phyloP scores from a whole-genome alignment of 257 asterid species.

The Echites panduratus region DNA sequence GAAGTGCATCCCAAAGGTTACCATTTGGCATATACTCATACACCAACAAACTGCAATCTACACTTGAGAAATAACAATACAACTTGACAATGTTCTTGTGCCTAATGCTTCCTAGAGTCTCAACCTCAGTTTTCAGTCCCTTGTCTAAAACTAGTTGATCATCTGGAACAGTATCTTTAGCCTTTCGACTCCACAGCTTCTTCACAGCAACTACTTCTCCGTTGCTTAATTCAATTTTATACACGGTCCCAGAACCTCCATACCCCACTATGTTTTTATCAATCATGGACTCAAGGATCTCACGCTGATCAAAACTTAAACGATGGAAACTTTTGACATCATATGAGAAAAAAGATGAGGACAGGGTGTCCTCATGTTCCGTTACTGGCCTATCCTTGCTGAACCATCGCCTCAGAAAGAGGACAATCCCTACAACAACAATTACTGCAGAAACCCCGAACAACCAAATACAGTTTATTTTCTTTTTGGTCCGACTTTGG shows the following conservation, averaged over 20 bases:
- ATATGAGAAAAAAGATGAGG: constrained; percentile 56
- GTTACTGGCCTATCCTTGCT: constrained; percentile 27
- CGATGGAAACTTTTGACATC: constrained; percentile 84
- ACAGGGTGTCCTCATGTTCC: constrained; percentile 43
- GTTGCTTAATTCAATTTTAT: constrained; percentile 57
- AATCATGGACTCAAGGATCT: constrained; percentile 67
- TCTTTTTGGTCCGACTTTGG: constrained; percentile 29
- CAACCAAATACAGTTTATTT: constrained; percentile 45
- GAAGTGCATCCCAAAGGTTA: constrained; percentile 82
- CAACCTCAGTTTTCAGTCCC: constrained; percentile 79
- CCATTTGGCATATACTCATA: constrained; percentile 91
- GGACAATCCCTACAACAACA: constrained; percentile 40
- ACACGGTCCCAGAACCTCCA: constrained; percentile 93
- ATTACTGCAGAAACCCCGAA: constrained; percentile 41
- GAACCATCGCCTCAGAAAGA: constrained; percentile 52
- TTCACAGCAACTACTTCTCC: constrained; percentile 78
- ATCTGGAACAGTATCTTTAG: constrained; percentile 35
- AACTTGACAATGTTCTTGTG: constrained; percentile 93
- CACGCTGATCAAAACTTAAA: constrained; percentile 63
- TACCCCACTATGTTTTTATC: constrained; percentile 92
- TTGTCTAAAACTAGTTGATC: constrained; percentile 44
- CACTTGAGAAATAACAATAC: constrained; percentile 64
- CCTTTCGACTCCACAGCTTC: constrained; percentile 70
- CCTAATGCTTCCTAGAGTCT: constrained; percentile 82
- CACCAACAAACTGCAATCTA: constrained; percentile 64